These are phyloP conservation scores for Aspergillus ochraceus DNA, from an alignment of 2,329 filamentous ascomycete species.

Conservation along the genomic window DNA sequence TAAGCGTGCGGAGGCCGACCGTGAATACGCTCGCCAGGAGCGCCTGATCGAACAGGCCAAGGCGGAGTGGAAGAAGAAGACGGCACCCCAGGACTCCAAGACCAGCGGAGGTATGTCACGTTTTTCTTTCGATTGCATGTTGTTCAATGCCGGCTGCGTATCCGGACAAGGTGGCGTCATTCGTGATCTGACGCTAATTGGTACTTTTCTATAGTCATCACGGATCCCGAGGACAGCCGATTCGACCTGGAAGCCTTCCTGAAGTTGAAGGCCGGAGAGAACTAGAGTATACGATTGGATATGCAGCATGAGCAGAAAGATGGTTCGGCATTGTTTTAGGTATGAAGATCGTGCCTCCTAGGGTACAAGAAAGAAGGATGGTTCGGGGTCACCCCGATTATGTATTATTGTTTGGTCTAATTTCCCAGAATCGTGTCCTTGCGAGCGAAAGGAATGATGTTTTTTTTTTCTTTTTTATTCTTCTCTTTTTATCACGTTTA, in stretches of 20 bases:
- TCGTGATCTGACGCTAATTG: slow-evolving; percentile 19
- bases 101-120: slow-evolving; percentile 37
- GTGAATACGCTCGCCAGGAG: slow-evolving; percentile 88
- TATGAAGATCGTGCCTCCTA: slow-evolving; percentile 33
- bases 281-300: slow-evolving; percentile 27
- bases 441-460: slow-evolving; percentile 43
- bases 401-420: slow-evolving; percentile 47
- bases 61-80: slow-evolving; percentile 83
- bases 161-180: slow-evolving; percentile 16
- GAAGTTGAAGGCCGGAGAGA: slow-evolving; percentile 58
- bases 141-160: neutral
- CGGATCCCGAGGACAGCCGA: slow-evolving; percentile 79
- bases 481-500: slow-evolving; percentile 30
- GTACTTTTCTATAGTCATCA: slow-evolving; percentile 55
- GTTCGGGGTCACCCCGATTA: slow-evolving; percentile 35
- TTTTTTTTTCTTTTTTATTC: slow-evolving; percentile 21
- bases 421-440: slow-evolving; percentile 42
- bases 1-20: slow-evolving; percentile 68
- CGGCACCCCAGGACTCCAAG: slow-evolving; percentile 50
- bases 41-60: slow-evolving; percentile 90
- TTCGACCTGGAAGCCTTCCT: slow-evolving; percentile 92
- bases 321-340: slow-evolving; percentile 30
- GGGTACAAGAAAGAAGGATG: slow-evolving; percentile 36
- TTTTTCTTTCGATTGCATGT: neutral
- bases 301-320: slow-evolving; percentile 30